phyloP scores from a whole-genome alignment of 805 yeast species.

The Lachancea waltii region DNA sequence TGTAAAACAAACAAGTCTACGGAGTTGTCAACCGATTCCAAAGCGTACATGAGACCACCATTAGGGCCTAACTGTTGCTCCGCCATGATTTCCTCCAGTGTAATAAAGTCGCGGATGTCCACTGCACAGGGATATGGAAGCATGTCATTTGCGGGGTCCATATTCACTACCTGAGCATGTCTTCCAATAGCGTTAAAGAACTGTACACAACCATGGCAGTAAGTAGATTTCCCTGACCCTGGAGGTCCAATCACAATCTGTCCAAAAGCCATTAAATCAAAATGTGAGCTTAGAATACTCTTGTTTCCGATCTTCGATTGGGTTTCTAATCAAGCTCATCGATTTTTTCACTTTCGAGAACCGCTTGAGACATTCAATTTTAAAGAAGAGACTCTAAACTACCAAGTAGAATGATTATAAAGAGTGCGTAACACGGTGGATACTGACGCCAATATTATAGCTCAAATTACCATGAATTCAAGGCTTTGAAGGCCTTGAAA shows the following conservation, averaged over 20 bases:
- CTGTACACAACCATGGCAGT: conserved; percentile 87
- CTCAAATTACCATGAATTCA: not conserved
- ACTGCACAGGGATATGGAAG: conserved; percentile 65
- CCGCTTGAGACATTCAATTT: too few relatives aligned
- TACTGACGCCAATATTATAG: not conserved
- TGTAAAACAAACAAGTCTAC: conserved; percentile 53
- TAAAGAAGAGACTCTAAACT: too few relatives aligned
- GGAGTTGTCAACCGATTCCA: conserved; percentile 57
- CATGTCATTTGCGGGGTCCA: conserved; percentile 87
- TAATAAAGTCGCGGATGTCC: conserved; percentile 72
- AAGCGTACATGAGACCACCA: conserved; percentile 86
- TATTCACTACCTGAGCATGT: conserved; percentile 71
- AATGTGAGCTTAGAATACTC: not conserved
- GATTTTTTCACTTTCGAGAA: conserved; percentile 3
- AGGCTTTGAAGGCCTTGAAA: not conserved
- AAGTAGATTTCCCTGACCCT: conserved; percentile 94
- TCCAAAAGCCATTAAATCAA: conserved; percentile 53
- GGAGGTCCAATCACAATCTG: conserved; percentile 97
- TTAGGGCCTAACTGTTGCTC: conserved; percentile 69
- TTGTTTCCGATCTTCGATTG: not conserved
- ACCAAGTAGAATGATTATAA: too few relatives aligned
- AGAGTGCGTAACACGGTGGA: too few relatives aligned
- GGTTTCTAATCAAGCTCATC: conserved; percentile 2
- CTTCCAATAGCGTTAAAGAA: conserved; percentile 93
- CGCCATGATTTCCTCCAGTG: conserved; percentile 72